These are phyloP conservation scores for Eucalyptus albens DNA, from an alignment of 345 rosid species.

Conservation along the genomic window DNA sequence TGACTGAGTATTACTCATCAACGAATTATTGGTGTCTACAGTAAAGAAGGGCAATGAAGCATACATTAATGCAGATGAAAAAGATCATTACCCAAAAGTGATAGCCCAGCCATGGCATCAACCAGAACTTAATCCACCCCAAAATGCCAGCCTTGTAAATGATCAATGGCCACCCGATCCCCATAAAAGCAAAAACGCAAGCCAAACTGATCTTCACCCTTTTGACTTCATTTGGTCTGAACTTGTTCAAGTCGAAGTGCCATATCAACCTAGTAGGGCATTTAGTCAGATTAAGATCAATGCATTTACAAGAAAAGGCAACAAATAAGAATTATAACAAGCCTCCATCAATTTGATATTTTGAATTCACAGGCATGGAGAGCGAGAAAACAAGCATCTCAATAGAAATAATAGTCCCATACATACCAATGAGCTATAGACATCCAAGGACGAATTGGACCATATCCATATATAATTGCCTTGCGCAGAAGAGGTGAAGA, in stretches of 20 bases:
- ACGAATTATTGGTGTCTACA: background rate
- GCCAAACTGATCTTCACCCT: slow-evolving; percentile 96
- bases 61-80: background rate
- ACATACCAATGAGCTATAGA: slow-evolving; percentile 85
- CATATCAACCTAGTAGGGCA: slow-evolving; percentile 48
- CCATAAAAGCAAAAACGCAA: slow-evolving; percentile 91
- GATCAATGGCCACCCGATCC: slow-evolving; percentile 89
- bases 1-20: background rate
- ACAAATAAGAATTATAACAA: background rate
- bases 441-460: slow-evolving; percentile 95
- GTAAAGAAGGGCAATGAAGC: background rate
- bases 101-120: slow-evolving; percentile 95
- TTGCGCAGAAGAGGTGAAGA: slow-evolving; percentile 48
- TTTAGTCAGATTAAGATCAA: background rate
- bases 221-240: slow-evolving; percentile 70
- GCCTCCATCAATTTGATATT: background rate
- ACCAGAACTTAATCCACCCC: slow-evolving; percentile 94
- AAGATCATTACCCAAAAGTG: slow-evolving; percentile 74
- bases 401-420: background rate
- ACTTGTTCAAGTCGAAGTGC: slow-evolving; percentile 76
- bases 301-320: background rate
- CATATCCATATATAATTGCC: slow-evolving; percentile 70
- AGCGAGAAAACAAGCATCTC: background rate
- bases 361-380: background rate
- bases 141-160: slow-evolving; percentile 60